Evolutionary conservation across 2,329 filamentous ascomycete genomes (phyloP).

Genomic region (Metarhizium brunneum): DNA sequence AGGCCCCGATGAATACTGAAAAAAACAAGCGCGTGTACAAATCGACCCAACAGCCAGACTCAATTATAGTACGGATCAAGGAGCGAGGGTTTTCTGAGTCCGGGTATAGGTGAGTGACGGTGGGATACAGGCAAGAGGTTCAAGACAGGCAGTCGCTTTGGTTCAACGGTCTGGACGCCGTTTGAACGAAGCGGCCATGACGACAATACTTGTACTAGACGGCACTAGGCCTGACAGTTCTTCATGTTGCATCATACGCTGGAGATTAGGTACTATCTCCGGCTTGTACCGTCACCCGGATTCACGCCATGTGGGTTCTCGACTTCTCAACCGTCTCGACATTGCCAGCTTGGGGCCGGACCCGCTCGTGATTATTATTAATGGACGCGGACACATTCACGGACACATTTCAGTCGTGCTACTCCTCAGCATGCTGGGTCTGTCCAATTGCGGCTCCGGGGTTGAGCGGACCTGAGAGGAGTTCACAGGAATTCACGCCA

Average conservation of each 20-base stretch:
- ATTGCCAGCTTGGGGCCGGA: not conserved
- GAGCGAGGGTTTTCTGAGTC: too few relatives aligned
- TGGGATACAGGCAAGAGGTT: too few relatives aligned
- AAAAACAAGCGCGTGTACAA: too few relatives aligned
- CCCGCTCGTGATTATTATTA: not conserved
- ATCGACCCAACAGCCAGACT: too few relatives aligned
- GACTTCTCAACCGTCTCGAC: not conserved
- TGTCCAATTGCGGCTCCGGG: not conserved
- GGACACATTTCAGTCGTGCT: too few relatives aligned
- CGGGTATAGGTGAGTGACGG: too few relatives aligned
- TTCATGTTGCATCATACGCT: conserved; percentile 2
- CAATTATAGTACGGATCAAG: too few relatives aligned
- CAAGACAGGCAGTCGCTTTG: too few relatives aligned
- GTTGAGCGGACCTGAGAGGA: not conserved
- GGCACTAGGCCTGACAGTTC: not conserved
- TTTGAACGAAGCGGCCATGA: not conserved
- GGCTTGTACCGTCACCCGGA: not conserved
- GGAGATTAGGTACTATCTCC: conserved; percentile 5
- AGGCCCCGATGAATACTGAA: too few relatives aligned
- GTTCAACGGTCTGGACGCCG: not conserved
- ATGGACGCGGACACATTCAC: not conserved
- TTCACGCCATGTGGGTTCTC: not conserved
- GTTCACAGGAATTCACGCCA: not conserved
- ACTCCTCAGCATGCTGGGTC: not conserved
- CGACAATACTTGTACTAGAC: not conserved